Percentiles rank a stretch among this genome's conserved stretches.
These are phyloP conservation scores for Avena insularis DNA, from an alignment of 176 grass and related monocot species.

Conservation along the genomic window DNA sequence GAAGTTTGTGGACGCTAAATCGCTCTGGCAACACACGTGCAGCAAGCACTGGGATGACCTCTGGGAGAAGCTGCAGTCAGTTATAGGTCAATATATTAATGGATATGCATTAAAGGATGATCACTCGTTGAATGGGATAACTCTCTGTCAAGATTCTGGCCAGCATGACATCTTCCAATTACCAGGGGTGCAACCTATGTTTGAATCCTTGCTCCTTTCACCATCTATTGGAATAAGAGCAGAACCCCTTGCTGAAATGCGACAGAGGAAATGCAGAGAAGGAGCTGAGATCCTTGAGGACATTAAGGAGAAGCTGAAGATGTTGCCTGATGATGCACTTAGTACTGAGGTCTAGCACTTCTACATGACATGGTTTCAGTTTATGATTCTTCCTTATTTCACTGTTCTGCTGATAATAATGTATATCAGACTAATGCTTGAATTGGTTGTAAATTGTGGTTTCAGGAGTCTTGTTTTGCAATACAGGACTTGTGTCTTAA, in stretches of 20 bases:
- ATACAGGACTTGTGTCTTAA: conserved; percentile 3
- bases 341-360: conserved; percentile 11
- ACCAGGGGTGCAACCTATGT: not conserved
- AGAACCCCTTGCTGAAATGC: too few species aligned
- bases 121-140: not conserved
- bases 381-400: not conserved
- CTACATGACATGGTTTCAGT: conserved; percentile 18
- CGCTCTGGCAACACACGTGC: not conserved
- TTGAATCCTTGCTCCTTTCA: not conserved
- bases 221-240: too few species aligned
- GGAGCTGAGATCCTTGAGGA: too few species aligned
- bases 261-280: too few species aligned
- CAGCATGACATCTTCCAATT: conserved; percentile 8
- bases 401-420: conserved; percentile 11
- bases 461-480: not conserved
- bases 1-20: not conserved
- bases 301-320: not conserved
- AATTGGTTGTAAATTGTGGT: conserved; percentile 13
- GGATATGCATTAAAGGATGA: not conserved
- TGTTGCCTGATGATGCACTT: conserved; percentile 9
- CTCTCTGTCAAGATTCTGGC: not conserved
- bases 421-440: not conserved
- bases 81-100: not conserved
- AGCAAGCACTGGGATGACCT: not conserved
- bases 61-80: not conserved